Evolutionary conservation across 768 basidiomycete species (phyloP), one percentile per base, ranked within the genome.

Genomic region (Candolleomyces eurysporus): DNA sequence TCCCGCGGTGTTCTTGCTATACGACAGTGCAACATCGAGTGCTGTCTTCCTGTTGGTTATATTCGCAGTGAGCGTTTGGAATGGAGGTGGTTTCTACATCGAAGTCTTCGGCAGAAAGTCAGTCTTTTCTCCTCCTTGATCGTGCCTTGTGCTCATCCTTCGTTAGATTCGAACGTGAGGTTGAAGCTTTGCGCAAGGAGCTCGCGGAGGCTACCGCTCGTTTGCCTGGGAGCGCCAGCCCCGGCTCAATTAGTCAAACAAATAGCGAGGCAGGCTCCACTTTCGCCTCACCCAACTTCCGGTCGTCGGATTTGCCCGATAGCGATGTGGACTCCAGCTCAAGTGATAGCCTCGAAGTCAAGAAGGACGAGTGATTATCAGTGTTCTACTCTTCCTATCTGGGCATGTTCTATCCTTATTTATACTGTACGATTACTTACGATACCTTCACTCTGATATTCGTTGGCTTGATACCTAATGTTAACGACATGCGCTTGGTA

Each of bases 21-120:
- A 96, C 68, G 83, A 91, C 67, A 92, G 88, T 66, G 76, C 90
- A 3, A 77, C 82, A 60, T 92, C 89, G 85, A 94, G 92, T 66
- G 85, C 83, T 17, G 72, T 81, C 2, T 97, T 94, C 76, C 75
- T 98, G 22, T 75, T 96, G 43, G 65, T 84, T 64, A 90, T 98
- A 48, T 92, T 98, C 68, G 78, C 84, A 16, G 92, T 94, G 49
- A 91, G 91, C 61, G 94, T 91, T 0, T 98, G 95, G 95, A 98
- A 98, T 70, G 96, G 96, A 10, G 94, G 91, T 22, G 92, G 92
- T 1, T 97, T 89, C 79, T 97, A 97, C 72, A 95, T 97, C 58
- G 95, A 97, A 72, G 95, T 97, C 19, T 97, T 96, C 70, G 95
- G 95, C 31, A 86, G 95, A 76, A 96, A 97, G 95, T 96, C 64